These are phyloP conservation scores for Populus tremula DNA, from an alignment of 345 rosid species.

Conservation along the genomic window DNA sequence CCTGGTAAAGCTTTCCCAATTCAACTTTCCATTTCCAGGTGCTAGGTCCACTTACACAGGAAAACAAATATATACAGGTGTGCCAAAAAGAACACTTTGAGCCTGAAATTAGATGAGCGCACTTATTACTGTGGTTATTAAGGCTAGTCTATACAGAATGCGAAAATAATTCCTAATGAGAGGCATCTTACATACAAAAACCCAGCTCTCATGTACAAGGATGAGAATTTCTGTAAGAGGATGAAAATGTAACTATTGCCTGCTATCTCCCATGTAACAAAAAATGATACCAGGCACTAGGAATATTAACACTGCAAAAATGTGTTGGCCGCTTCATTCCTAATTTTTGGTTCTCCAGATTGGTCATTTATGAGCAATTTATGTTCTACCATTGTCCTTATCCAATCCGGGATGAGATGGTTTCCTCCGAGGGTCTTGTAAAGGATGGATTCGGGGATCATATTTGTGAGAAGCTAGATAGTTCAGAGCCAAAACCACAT, in stretches of 20 bases:
- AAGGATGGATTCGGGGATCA: constrained; percentile 3
- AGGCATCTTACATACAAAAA: constrained; percentile 34
- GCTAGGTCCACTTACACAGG: not conserved
- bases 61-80: not conserved
- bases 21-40: not conserved
- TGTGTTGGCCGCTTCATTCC: constrained; percentile 11
- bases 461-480: constrained; percentile 37
- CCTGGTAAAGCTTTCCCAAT: not conserved
- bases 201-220: constrained; percentile 44
- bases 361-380: not conserved
- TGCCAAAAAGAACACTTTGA: not conserved
- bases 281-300: constrained; percentile 36
- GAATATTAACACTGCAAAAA: constrained; percentile 12
- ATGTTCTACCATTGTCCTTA: constrained; percentile 18
- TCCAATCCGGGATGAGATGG: constrained; percentile 2
- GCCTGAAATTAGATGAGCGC: not conserved
- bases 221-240: constrained; percentile 15
- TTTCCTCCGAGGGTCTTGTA: not conserved
- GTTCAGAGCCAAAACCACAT: constrained; percentile 44
- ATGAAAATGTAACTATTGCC: constrained; percentile 11
- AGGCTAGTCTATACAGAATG: constrained; percentile 17
- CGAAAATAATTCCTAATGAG: constrained; percentile 25
- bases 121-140: not conserved
- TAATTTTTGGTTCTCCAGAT: not conserved
- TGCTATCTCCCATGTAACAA: constrained; percentile 29